Evolutionary conservation across 2,329 filamentous ascomycete genomes (phyloP).

Genomic region (Aspergillus novoparasiticus): DNA sequence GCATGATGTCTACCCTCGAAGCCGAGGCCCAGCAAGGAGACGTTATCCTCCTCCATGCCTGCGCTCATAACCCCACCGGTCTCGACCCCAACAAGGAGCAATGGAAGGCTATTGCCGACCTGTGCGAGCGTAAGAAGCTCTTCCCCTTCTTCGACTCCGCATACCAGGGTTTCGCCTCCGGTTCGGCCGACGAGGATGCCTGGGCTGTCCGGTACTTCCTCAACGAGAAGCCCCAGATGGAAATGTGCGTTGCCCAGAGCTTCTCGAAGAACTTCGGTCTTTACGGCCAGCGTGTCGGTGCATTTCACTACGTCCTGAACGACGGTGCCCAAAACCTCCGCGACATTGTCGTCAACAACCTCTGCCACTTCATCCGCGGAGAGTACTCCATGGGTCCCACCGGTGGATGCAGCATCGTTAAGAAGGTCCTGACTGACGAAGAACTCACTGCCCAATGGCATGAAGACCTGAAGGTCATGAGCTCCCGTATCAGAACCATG

Average conservation of each 20-base stretch:
- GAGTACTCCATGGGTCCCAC: slow-evolving; percentile 63
- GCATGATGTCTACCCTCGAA: slow-evolving; percentile 80
- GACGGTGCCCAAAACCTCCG: slow-evolving; percentile 31
- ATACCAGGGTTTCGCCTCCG: slow-evolving; percentile 96
- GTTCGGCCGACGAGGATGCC: slow-evolving; percentile 80
- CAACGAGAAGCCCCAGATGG: slow-evolving; percentile 73
- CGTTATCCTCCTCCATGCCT: slow-evolving; percentile 88
- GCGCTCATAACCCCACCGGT: slow-evolving; percentile 96
- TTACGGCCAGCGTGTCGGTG: slow-evolving; percentile 92
- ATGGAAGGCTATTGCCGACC: slow-evolving; percentile 81
- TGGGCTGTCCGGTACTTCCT: slow-evolving; percentile 90
- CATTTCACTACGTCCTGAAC: slow-evolving; percentile 68
- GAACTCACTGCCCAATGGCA: slow-evolving; percentile 86
- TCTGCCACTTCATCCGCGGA: slow-evolving; percentile 43
- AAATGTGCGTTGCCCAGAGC: slow-evolving; percentile 60
- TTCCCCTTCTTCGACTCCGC: slow-evolving; percentile 98
- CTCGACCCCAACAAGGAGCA: slow-evolving; percentile 90
- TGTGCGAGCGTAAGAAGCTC: slow-evolving; percentile 78
- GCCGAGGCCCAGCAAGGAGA: slow-evolving; percentile 78
- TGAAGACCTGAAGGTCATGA: slow-evolving; percentile 86
- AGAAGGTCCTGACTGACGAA: slow-evolving; percentile 76
- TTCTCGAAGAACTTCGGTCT: slow-evolving; percentile 73
- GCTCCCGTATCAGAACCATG: slow-evolving; percentile 90
- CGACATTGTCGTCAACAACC: slow-evolving; percentile 39
- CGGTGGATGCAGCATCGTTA: slow-evolving; percentile 84